Evolutionary conservation across 805 yeast genomes (phyloP).

Genomic region (Danielia oregonensis): DNA sequence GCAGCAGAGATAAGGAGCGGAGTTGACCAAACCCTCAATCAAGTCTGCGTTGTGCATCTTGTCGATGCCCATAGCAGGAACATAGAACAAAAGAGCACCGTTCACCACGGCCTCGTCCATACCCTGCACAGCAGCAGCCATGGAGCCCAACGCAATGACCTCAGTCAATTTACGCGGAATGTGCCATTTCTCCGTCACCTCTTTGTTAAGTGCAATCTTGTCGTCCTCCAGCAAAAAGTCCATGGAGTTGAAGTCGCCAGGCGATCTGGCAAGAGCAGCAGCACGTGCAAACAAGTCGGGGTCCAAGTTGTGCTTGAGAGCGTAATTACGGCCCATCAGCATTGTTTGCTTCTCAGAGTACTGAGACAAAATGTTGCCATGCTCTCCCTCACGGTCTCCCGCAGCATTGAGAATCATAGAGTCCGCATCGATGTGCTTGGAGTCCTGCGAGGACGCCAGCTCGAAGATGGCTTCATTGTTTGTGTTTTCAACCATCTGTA

Average conservation of each 20-base stretch:
- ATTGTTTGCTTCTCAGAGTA: constrained; percentile 61
- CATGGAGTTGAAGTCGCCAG: constrained; percentile 57
- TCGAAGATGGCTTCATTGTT: no score
- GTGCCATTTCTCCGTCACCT: constrained; percentile 40
- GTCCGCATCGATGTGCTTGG: not conserved
- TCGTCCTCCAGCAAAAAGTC: constrained; percentile 44
- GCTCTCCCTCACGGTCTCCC: constrained; percentile 14
- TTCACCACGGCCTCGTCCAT: constrained; percentile 72
- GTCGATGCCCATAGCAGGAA: constrained; percentile 47
- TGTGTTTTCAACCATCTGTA: no score
- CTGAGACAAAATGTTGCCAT: constrained; percentile 37
- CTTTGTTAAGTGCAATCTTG: constrained; percentile 44
- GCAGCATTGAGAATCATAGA: constrained; percentile 6
- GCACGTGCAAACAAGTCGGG: constrained; percentile 58
- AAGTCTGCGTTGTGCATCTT: constrained; percentile 45
- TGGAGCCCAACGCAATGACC: constrained; percentile 56
- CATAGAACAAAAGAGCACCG: constrained; percentile 64
- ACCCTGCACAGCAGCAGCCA: constrained; percentile 72
- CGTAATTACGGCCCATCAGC: constrained; percentile 68
- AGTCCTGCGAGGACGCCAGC: not conserved
- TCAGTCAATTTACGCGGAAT: constrained; percentile 47
- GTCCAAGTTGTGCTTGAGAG: constrained; percentile 51
- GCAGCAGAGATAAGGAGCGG: constrained; percentile 64
- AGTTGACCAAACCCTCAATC: constrained; percentile 58
- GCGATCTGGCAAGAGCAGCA: constrained; percentile 57